Percentiles rank a stretch among this genome's conserved stretches.
These are phyloP conservation scores for Penicillium samsonianum DNA, from an alignment of 495 filamentous ascomycete species.

Conservation along the genomic window DNA sequence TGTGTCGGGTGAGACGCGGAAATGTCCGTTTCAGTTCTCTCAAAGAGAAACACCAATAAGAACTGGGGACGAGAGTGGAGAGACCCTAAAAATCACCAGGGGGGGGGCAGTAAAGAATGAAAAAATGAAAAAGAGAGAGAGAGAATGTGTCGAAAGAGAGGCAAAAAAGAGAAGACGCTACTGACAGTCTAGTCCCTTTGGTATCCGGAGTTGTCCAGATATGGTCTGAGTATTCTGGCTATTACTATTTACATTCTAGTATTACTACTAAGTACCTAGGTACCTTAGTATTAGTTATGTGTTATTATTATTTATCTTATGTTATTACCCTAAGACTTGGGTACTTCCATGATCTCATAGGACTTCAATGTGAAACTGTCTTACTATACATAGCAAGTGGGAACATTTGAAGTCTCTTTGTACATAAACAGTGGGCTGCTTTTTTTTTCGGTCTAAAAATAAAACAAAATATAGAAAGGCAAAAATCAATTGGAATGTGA, in stretches of 20 bases:
- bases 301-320: neutral
- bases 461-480: conserved; percentile 9
- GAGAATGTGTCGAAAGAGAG: neutral
- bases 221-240: neutral
- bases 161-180: conserved; percentile 7
- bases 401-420: conserved; percentile 6
- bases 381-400: conserved; percentile 27
- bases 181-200: conserved; percentile 4
- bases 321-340: too few species aligned
- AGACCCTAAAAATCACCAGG: neutral
- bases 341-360: conserved; percentile 6
- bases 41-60: conserved; percentile 6
- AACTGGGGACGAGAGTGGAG: conserved; percentile 13
- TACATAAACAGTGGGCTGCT: neutral
- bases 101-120: neutral
- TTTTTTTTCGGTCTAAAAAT: conserved; percentile 23
- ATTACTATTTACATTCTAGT: too few species aligned
- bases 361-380: conserved; percentile 26
- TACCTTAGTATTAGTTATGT: too few species aligned
- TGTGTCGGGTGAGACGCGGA: neutral
- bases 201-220: neutral
- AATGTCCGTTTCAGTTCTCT: conserved; percentile 9
- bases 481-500: conserved; percentile 10
- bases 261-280: neutral
- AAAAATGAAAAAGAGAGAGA: neutral